Base-by-base conservation (phyloP, 2,329 filamentous ascomycete genomes). In the Cordyceps pruinosa region DNA sequence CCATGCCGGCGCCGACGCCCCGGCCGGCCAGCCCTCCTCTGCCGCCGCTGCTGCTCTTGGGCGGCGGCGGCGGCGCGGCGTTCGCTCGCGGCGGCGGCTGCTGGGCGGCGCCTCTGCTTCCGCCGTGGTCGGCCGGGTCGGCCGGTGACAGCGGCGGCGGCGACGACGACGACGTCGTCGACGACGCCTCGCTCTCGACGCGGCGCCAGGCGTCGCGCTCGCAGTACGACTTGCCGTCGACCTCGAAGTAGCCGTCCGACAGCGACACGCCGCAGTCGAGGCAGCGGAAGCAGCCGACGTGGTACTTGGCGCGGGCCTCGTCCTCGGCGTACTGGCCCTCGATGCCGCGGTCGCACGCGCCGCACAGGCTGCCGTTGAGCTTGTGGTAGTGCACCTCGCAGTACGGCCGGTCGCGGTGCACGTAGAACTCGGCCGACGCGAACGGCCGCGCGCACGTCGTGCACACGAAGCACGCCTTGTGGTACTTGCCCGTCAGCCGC, bases 391-490 rank as follows among this genome's bases (percentile, higher is more conserved):
- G 91, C 50, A 86, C 85, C 63, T 90, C 87, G 72, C 94, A 97
- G 73, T 93, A 97, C 0, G 94, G 94, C 59, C 84, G 80, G 72
- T 99, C 90, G 62, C 88, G 75, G 59, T 91, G 82, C 12, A 99
- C 92, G 69, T 99, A 99, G 66, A 97, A 97, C 59, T 94, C 91
- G 1, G 90, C 83, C 0, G 91, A 96, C 21, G 85, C 78, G 68
- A 97, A 99, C 1, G 91, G 87, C 55, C 85, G 80, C 12, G 78
- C 77, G 75, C 94, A 99, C 1, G 88, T 91, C 5, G 84, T 83
- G 78, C 94, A 99, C 12, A 93, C 89, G 68, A 99, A 97, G 70
- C 93, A 99, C 5, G 87, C 82, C 70, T 95, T 96, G 77, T 99
- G 94, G 71, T 96, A 99, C 61, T 91, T 87, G 10, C 94, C 94